A percentile compares a stretch with the other conserved stretches of the same genome.
These are phyloP conservation scores for Lichtheimia ramosa DNA, from an alignment of 371 early-diverging fungal species.

Conservation along the genomic window DNA sequence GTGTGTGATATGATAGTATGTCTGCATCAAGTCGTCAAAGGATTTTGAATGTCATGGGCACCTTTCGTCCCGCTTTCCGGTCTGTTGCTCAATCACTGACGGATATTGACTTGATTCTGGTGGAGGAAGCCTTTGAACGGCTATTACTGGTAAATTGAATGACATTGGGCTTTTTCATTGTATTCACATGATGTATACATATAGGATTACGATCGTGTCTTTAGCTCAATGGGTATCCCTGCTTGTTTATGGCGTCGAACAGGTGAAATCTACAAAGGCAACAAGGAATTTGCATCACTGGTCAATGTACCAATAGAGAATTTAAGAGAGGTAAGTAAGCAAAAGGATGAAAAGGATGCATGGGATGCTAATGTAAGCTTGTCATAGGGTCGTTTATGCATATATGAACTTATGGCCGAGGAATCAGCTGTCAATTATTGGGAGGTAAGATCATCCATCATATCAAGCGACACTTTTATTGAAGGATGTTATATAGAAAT, in stretches of 20 bases:
- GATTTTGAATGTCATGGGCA: slow-evolving; percentile 84
- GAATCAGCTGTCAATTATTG: slow-evolving; percentile 88
- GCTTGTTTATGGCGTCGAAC: slow-evolving; percentile 93
- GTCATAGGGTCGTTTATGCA: slow-evolving; percentile 68
- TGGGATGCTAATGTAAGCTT: neutral
- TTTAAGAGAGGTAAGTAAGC: slow-evolving; percentile 57
- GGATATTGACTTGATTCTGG: slow-evolving; percentile 88
- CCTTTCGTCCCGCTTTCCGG: slow-evolving; percentile 85
- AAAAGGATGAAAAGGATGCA: neutral
- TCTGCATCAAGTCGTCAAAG: slow-evolving; percentile 70
- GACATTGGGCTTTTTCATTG: neutral
- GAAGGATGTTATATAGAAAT: slow-evolving; percentile 61
- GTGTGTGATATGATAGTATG: slow-evolving; percentile 47
- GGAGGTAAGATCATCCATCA: slow-evolving; percentile 54
- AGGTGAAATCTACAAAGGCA: slow-evolving; percentile 93
- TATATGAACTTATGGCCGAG: slow-evolving; percentile 93
- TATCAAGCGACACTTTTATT: slow-evolving; percentile 6
- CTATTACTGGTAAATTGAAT: slow-evolving; percentile 61
- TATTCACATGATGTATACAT: neutral
- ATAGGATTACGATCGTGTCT: slow-evolving; percentile 90
- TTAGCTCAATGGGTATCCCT: slow-evolving; percentile 93
- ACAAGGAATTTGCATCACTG: slow-evolving; percentile 89
- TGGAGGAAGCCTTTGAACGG: slow-evolving; percentile 94
- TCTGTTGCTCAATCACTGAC: slow-evolving; percentile 84
- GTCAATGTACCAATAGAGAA: slow-evolving; percentile 79